Evolutionary conservation across 371 early-diverging fungal species (phyloP).

Genomic region (Mortierella sp.): DNA sequence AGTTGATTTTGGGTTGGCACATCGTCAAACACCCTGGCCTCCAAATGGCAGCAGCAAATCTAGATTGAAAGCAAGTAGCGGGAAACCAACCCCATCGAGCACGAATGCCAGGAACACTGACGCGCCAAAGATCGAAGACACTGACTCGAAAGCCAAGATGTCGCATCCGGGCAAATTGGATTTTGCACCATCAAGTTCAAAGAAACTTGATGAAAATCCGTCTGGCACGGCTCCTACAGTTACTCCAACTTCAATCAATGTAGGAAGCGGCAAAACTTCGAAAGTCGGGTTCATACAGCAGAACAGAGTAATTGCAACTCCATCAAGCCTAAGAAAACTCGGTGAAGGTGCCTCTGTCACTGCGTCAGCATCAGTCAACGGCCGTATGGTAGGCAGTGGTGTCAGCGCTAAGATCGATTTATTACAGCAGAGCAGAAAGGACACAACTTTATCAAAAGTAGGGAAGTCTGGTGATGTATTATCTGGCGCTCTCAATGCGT

Average conservation of each 20-base stretch:
- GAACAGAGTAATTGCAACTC: background rate
- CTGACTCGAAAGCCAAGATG: background rate
- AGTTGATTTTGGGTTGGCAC: constrained; percentile 99
- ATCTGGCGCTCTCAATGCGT: background rate
- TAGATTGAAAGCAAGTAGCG: background rate
- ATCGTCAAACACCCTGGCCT: constrained; percentile 50
- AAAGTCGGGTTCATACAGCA: background rate
- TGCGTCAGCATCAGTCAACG: background rate
- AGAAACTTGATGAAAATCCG: background rate
- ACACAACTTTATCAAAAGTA: background rate
- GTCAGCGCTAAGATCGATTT: background rate
- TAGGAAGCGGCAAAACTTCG: background rate
- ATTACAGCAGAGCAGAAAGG: background rate
- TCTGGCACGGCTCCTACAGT: background rate
- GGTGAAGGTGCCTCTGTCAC: background rate
- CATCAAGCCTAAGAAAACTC: background rate
- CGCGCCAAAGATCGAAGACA: background rate
- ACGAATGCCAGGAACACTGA: background rate
- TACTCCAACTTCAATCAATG: background rate
- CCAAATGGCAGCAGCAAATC: background rate
- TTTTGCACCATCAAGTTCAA: background rate
- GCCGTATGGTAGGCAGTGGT: background rate
- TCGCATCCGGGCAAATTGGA: background rate
- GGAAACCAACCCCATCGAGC: background rate
- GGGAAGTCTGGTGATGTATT: background rate